Evolutionary conservation across 2,329 filamentous ascomycete genomes (phyloP), one percentile per base, ranked within the genome.

Genomic region (Achaetomium macrosporum): DNA sequence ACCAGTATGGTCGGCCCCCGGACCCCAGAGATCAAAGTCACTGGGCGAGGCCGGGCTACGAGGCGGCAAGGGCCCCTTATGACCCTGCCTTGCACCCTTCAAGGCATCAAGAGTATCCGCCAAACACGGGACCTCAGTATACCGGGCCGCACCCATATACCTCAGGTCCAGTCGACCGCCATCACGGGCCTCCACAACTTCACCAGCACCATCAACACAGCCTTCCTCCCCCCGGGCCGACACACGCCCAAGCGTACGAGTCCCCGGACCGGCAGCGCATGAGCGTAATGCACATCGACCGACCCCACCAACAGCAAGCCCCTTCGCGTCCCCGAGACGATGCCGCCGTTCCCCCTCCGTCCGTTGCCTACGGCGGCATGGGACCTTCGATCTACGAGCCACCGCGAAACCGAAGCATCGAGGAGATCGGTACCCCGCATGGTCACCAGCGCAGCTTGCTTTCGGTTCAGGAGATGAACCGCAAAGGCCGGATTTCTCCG

Each of bases 401-500:
- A 41, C 65, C 76, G 55, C 63, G 71, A 53, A 65, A 69, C 61
- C 64, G 74, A 60, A 61, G 68, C 30, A 65, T 68, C 58, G 81
- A 78, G 47, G 79, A 78, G 51, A 77, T 82, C 46, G 76, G 80
- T 31, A 75, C 81, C 39, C 76, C 81, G 36, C 77, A 79, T 48
- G 71, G 70, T 9, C 79, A 79, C 44, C 83, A 76, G 55, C 77
- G 87, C 56, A 84, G 81, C 36, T 76, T 95, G 41, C 74, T 96
- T n/a, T 84, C 83, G 3, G 78, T 95, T 11, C 89, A 95, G 61
- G 85, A 88, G 53, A 84, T 85, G 55, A 90, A 90, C 64, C 83
- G 89, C 49, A 87, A 86, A 59, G 91, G 91, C 1, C 84, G 91
- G 45, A 78, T 90, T 37, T 96, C 92, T 9, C 92, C 92, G 1